Conservation (phyloP, 164 flowering plant genomes). For the Nelumbo lutea region DNA sequence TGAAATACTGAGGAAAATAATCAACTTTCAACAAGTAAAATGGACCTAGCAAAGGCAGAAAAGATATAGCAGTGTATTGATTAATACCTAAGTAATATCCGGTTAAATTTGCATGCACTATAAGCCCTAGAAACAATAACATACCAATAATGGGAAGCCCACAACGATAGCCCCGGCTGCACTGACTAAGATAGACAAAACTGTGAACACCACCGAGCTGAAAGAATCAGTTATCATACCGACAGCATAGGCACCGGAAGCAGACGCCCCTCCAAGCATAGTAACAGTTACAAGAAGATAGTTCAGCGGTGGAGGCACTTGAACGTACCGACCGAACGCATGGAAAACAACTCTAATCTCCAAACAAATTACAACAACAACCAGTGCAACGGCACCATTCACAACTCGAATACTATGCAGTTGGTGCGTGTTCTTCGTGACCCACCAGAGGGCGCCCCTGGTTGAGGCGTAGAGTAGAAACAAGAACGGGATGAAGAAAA, state of each 20-base stretch:
- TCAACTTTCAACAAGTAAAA: too few species aligned
- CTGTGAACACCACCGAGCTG: conserved; percentile 64
- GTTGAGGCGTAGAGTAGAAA: conserved; percentile 84
- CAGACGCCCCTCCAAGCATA: conserved; percentile 91
- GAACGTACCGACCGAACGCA: conserved; percentile 81
- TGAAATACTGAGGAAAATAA: too few species aligned
- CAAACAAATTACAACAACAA: conserved; percentile 71
- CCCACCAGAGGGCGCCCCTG: conserved; percentile 87
- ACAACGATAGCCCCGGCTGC: conserved; percentile 85
- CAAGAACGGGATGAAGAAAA: conserved; percentile 87
- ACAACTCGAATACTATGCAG: conserved; percentile 66
- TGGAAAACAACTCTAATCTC: conserved; percentile 90
- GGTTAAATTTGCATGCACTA: neutral
- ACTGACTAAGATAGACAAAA: conserved; percentile 65
- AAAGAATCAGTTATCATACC: conserved; percentile 77
- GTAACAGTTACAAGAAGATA: conserved; percentile 75
- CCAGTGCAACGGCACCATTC: conserved; percentile 79
- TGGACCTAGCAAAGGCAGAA: too few species aligned
- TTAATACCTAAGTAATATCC: too few species aligned
- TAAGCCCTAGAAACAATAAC: conserved; percentile 5
- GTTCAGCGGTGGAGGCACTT: conserved; percentile 84
- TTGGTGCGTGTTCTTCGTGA: conserved; percentile 48
- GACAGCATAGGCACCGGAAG: conserved; percentile 64
- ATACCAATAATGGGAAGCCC: conserved; percentile 84
- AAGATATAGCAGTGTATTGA: too few species aligned